Evolutionary conservation across 768 basidiomycete genomes (phyloP), one percentile per base, ranked within the genome.

Genomic region (Mycena olivaceomarginata): DNA sequence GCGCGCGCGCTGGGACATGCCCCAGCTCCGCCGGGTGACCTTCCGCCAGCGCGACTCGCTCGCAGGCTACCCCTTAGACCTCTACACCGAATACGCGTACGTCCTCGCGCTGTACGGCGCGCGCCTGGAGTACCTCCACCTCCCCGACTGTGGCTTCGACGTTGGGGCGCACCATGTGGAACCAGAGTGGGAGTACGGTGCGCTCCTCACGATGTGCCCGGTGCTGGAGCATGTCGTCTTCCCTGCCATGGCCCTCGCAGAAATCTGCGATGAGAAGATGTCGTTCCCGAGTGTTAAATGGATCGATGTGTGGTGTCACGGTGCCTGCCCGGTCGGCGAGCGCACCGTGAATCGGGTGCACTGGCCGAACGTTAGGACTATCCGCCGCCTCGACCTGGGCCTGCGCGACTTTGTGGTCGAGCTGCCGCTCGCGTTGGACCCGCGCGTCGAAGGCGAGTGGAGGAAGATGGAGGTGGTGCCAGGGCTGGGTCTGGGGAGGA

Each of bases 221-320:
- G 39, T 13, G 1, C 46, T 72, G 10, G n/a, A 15, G 63, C 71
- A 65, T 40, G 37, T 72, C 63, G 71, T 72, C 3, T 62, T 72
- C 12, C 71, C 71, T 5, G 20, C 8, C 48, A 25, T 31, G 37
- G 40, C 43, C 31, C 7, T 2, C 18, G 11, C 41, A 5, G 31
- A 31, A 31, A 31, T 31, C 31, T 31, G 31, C 31, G 25, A 37
- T 15, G 64, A 39, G 25, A 20, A n/a, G 9, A 13, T 18, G n/a
- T 11, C 11, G 7, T 62, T 65, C 48, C 41, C 71, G 12, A 20
- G 51, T 2, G 51, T 72, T 0, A n/a, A 48, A 4, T 25, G 13
- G 37, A 22, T 72, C 22, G 71, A 72, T 39, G 4, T 66, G 46
- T 72, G 71, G 71, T 37, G 63, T 15, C 0, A 9, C 7, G 22